Evolutionary conservation across 2,329 filamentous ascomycete genomes (phyloP).

Genomic region (Cephalotrichum gorgonifer): DNA sequence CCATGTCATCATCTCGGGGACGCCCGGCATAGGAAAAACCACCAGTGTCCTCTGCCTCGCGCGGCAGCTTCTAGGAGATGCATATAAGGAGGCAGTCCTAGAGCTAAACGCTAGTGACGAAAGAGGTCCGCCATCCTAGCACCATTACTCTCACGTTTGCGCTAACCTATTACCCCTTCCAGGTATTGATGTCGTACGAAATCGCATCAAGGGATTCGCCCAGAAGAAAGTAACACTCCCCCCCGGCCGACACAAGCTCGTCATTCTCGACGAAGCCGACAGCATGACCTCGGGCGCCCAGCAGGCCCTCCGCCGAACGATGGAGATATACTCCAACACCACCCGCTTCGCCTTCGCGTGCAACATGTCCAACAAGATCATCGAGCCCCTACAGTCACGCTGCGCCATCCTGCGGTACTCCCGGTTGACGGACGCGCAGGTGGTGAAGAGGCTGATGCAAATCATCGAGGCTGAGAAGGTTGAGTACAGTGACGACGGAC

Average conservation of each 20-base stretch:
- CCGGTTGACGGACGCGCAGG: conserved; percentile 81
- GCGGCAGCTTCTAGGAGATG: conserved; percentile 78
- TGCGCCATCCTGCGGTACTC: conserved; percentile 94
- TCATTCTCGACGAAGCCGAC: conserved; percentile 96
- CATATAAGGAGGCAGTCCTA: conserved; percentile 94
- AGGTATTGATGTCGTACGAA: conserved; percentile 95
- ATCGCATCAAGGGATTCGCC: conserved; percentile 95
- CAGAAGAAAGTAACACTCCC: conserved; percentile 98
- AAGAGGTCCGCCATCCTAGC: conserved; percentile 46
- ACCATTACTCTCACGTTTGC: conserved; percentile 24
- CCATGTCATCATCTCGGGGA: conserved; percentile 97
- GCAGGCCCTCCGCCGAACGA: conserved; percentile 86
- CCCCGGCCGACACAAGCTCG: conserved; percentile 82
- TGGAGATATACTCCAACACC: conserved; percentile 97
- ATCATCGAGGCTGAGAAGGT: conserved; percentile 90
- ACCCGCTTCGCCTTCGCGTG: conserved; percentile 97
- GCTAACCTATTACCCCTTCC: neutral
- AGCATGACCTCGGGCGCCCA: conserved; percentile 96
- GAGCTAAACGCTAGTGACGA: conserved; percentile 97
- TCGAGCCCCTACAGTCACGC: conserved; percentile 93
- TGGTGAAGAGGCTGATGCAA: conserved; percentile 82
- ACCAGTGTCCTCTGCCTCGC: conserved; percentile 91
- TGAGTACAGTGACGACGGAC: conserved; percentile 81
- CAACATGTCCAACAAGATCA: conserved; percentile 99
- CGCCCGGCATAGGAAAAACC: conserved; percentile 98